phyloP scores from a whole-genome alignment of 2,329 filamentous ascomycete species.

The Fusarium fracticaudum region DNA sequence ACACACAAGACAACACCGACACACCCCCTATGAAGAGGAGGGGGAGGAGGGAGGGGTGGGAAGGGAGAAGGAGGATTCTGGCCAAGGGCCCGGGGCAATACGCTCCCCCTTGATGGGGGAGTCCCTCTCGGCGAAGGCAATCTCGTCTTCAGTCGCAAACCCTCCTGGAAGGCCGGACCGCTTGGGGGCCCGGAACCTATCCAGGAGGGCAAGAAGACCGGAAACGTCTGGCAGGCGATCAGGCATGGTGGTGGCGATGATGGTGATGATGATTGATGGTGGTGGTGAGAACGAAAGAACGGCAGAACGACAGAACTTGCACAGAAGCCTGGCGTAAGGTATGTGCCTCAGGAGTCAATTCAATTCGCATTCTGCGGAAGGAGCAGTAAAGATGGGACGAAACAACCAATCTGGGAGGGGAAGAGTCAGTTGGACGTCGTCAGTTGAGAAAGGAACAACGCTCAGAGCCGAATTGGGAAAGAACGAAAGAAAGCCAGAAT shows the following conservation, averaged over 20 bases:
- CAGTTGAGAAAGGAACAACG: neutral
- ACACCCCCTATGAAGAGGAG: neutral
- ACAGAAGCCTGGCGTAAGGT: neutral
- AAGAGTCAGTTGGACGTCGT: neutral
- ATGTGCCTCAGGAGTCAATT: fast-evolving
- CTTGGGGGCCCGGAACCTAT: fast-evolving
- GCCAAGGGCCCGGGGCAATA: neutral
- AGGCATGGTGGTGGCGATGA: neutral
- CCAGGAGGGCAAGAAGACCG: neutral
- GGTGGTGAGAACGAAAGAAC: neutral
- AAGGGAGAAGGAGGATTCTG: neutral
- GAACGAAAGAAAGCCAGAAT: neutral
- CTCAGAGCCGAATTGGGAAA: neutral
- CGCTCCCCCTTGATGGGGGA: neutral
- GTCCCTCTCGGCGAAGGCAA: neutral
- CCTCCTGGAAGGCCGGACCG: neutral
- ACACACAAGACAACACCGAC: neutral
- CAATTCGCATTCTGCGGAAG: neutral
- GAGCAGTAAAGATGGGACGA: neutral
- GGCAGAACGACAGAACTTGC: neutral
- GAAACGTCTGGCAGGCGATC: neutral
- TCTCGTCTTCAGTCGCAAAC: neutral
- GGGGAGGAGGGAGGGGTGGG: too few relatives aligned
- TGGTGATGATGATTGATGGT: neutral
- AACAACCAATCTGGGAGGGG: neutral